Percentiles rank a stretch among this genome's conserved stretches.
Conservation (phyloP, 176 grass and related monocot genomes). For the Urochloa ruziziensis region DNA sequence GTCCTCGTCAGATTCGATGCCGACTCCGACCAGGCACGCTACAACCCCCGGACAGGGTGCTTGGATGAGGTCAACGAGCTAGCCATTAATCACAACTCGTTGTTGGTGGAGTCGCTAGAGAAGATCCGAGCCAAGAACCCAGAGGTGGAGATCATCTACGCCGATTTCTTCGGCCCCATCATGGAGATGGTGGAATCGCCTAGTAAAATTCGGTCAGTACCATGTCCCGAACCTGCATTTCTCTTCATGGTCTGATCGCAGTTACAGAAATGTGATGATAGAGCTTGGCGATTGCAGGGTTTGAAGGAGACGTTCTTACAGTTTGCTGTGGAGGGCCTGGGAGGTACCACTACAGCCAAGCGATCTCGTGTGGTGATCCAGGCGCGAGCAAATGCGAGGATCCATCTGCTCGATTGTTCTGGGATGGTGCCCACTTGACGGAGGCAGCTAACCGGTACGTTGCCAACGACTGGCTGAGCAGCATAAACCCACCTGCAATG, state of each 20-base stretch:
- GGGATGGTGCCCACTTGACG: conserved; percentile 29
- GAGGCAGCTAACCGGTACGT: conserved; percentile 28
- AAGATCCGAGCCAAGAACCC: conserved; percentile 40
- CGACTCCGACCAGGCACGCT: conserved; percentile 1
- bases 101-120: conserved; percentile 23
- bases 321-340: conserved; percentile 33
- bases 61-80: conserved; percentile 41
- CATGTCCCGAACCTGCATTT: too few relatives aligned
- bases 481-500: too few relatives aligned
- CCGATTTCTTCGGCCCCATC: conserved; percentile 42
- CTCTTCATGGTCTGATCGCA: too few relatives aligned
- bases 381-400: not conserved
- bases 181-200: conserved; percentile 52
- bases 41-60: conserved; percentile 49
- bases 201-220: conserved; percentile 42
- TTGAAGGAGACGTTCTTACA: conserved; percentile 15
- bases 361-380: not conserved
- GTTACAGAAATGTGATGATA: not conserved
- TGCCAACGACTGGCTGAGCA: conserved; percentile 16
- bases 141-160: conserved; percentile 36
- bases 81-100: conserved; percentile 38
- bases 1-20: not conserved
- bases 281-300: conserved; percentile 6
- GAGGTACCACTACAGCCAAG: not conserved
- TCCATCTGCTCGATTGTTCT: conserved; percentile 29